A percentile compares a stretch with the other conserved stretches of the same genome.
Evolutionary conservation across 176 grass and related monocot genomes (phyloP).

Genomic region (Eragrostis curvula): DNA sequence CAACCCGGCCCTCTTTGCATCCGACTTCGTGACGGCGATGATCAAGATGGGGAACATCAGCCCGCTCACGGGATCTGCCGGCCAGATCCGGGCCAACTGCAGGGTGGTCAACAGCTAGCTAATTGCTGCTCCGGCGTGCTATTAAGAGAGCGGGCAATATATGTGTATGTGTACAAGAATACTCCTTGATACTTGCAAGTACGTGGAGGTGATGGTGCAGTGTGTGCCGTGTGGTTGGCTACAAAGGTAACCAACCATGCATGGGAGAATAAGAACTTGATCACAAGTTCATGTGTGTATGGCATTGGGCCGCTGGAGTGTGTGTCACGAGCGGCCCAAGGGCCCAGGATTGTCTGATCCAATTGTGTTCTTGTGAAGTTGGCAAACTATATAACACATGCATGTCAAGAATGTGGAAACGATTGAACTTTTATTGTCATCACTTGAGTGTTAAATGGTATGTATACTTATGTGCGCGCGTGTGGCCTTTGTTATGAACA

Average conservation of each 20-base stretch:
- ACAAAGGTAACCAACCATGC: constrained; percentile 14
- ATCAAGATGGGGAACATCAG: constrained; percentile 55
- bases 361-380: neutral
- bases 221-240: neutral
- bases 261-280: constrained; percentile 26
- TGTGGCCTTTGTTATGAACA: too few species aligned
- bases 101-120: constrained; percentile 52
- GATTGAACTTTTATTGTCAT: neutral
- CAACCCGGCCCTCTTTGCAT: neutral
- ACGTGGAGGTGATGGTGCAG: neutral
- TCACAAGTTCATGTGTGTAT: constrained; percentile 1
- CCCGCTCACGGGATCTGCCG: constrained; percentile 48
- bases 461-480: too few species aligned
- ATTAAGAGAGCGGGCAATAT: neutral
- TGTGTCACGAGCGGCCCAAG: neutral
- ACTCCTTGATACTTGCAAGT: neutral
- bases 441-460: neutral
- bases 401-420: neutral
- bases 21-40: constrained; percentile 61
- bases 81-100: constrained; percentile 62
- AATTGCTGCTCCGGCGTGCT: neutral
- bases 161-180: neutral
- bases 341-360: neutral
- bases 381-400: neutral
- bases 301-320: too few species aligned